Base-by-base conservation (phyloP, 148 eudicot genomes). In the Polygonum aviculare region DNA sequence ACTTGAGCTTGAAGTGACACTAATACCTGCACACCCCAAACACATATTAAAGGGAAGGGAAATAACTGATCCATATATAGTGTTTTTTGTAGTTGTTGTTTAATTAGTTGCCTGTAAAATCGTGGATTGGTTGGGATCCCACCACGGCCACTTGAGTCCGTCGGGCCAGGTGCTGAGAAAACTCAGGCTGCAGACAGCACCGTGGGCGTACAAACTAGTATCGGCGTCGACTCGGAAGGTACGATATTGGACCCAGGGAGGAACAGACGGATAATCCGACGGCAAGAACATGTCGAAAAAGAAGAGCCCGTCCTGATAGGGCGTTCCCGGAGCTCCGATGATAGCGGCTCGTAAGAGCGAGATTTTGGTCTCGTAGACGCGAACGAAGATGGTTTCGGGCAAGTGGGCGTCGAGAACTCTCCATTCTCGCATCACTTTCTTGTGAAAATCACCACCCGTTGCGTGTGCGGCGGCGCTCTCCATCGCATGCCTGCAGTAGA, bases 1-100 rank as follows among this genome's bases (percentile, higher is more conserved):
- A 94, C 93, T 6, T 92, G 88, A 4, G 89, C 98, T 75, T 94
- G 97, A 50, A 94, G 80, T 4, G 98, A 94, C 12, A 94, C 83
- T 35, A 94, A 80, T 4, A 94, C 73, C 85, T 94, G 97, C 41
- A 86, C 31, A 63, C 31, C 31, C 31, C 31, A 12, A 63, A 26
- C 31, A 26, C 31, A 26, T 26, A 26, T 26, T 26, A 26, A 26
- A 12, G n/a, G n/a, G n/a, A n/a, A n/a, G n/a, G n/a, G n/a, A n/a
- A 2, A 31, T 5, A 21, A 55, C 7, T 55, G 63, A 1, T 26
- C 31, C 6, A 57, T n/a, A n/a, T n/a, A n/a, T n/a, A n/a, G n/a
- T n/a, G 31, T 26, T 26, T 26, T 26, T 26, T 26, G 31, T 26
- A 26, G 1, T 26, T n/a, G n/a, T n/a, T n/a, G n/a, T n/a, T n/a